Base-by-base conservation (phyloP, 306 rosid species). In the Inga laurina region DNA sequence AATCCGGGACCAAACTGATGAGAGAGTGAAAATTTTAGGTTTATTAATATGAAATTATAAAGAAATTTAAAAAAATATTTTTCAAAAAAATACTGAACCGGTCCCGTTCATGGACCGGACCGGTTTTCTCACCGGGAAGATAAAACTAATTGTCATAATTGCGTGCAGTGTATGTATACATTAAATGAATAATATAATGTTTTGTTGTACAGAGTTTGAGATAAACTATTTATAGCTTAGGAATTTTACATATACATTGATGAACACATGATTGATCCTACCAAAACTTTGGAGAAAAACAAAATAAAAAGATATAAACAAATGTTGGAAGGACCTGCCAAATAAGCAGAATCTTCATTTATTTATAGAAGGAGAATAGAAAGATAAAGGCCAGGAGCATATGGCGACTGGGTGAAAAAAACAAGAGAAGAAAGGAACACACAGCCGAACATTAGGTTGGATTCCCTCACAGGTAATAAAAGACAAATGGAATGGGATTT, bases 381-480 rank as follows among this genome's bases (percentile, higher is more conserved):
- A 69, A 21, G 32, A 12, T 39, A 66, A 34, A 41, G 12, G 74
- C 48, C 43, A 9, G 22, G 73, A 19, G 46, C 44, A 66, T 32
- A 66, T 34, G 21, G 72, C 19, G 11, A 32, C 10, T 12, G 72
- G 45, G 35, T 16, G 45, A 34, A 67, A 67, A 67, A 67, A 1
- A 35, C 46, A 67, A 8, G 41, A 69, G 34, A 22, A 13, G 35
- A 44, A 14, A 19, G 44, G 19, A 43, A 12, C 19, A 43, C 44
- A 45, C 14, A 44, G 75, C 35, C 52, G 11, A 71, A 71, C 54
- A 71, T 43, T 71, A 71, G 75, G 56, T 71, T 22, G 75, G 75
- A 71, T 71, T 71, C 75, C 75, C 19, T 22, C 75, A 21, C 75
- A n/a, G 56, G 48, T 5, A 22, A 71, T 8, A 43, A 11, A 45